Evolutionary conservation across 106 monocot genomes (phyloP).

Genomic region (Narthecium ossifragum): DNA sequence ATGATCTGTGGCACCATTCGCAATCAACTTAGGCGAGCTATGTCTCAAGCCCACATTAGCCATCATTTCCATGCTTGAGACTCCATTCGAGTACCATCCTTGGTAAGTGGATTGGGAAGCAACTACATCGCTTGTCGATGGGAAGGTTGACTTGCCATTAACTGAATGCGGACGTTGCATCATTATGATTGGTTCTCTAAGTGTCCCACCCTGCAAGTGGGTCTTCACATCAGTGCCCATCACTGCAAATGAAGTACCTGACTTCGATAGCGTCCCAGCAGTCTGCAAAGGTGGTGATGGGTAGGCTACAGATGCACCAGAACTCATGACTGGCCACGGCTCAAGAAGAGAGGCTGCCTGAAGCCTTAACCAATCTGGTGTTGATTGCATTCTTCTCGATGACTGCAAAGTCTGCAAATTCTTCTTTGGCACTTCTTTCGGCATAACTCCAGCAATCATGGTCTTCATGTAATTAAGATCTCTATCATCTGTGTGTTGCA

Average conservation of each 20-base stretch:
- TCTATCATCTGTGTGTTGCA: conserved; percentile 42
- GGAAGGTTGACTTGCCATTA: conserved; percentile 22
- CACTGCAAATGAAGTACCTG: conserved; percentile 18
- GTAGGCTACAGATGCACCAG: conserved; percentile 21
- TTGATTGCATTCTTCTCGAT: conserved; percentile 23
- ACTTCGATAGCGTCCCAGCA: conserved; percentile 12
- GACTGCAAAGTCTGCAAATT: conserved; percentile 18
- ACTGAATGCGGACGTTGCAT: conserved; percentile 70
- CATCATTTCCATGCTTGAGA: conserved; percentile 14
- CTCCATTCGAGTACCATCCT: conserved; percentile 33
- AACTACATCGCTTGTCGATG: conserved; percentile 12
- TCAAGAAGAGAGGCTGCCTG: conserved; percentile 25
- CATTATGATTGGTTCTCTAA: conserved; percentile 59
- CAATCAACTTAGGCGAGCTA: conserved; percentile 13
- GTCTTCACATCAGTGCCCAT: conserved; percentile 28
- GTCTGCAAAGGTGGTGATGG: conserved; percentile 29
- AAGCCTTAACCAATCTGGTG: conserved; percentile 18
- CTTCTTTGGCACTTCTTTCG: conserved; percentile 21
- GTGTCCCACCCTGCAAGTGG: conserved; percentile 10
- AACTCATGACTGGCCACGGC: conserved; percentile 22
- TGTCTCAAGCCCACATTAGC: conserved; percentile 27
- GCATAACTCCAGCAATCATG: neutral
- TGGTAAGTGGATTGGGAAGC: conserved; percentile 1
- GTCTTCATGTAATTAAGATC: conserved; percentile 39
- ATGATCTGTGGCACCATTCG: conserved; percentile 9